Percentiles rank a stretch among this genome's conserved stretches.
Evolutionary conservation across 495 filamentous ascomycete species (phyloP).

Genomic region (Thermothielavioides terrestris): DNA sequence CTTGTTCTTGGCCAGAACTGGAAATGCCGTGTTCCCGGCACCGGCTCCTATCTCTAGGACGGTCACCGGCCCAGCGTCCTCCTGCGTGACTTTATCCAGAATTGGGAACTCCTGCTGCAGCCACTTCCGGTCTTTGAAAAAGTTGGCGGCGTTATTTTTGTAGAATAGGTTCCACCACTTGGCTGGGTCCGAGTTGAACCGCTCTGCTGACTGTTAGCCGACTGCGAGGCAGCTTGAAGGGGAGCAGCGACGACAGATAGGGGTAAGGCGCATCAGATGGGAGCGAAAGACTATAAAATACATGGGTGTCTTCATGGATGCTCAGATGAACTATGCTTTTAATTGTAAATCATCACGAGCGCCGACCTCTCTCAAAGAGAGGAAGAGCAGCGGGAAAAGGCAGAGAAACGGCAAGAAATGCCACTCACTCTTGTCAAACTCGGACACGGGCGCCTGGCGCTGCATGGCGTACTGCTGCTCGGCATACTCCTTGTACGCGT

Average conservation of each 20-base stretch:
- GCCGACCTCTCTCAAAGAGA: constrained; percentile 1
- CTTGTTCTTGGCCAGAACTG: constrained; percentile 68
- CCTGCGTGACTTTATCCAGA: constrained; percentile 56
- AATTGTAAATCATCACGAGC: constrained; percentile 47
- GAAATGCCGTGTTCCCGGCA: constrained; percentile 93
- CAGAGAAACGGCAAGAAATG: constrained; percentile 6
- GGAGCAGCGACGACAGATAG: constrained; percentile 3
- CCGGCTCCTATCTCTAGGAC: constrained; percentile 91
- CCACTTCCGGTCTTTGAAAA: constrained; percentile 99
- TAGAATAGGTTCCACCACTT: constrained; percentile 98
- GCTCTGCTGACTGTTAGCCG: constrained; percentile 39
- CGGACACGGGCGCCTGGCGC: constrained; percentile 69
- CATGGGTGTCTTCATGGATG: constrained; percentile 43
- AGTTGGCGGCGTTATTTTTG: constrained; percentile 86
- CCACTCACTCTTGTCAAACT: constrained; percentile 69
- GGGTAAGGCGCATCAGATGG: constrained; percentile 43
- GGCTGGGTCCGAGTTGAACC: constrained; percentile 81
- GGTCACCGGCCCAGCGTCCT: constrained; percentile 50
- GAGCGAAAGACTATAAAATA: constrained; percentile 52
- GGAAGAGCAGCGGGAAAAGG: neutral
- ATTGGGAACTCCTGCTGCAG: constrained; percentile 89
- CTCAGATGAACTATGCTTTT: constrained; percentile 59
- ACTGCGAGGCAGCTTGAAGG: constrained; percentile 2
- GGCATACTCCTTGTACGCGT: constrained; percentile 72
- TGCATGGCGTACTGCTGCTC: constrained; percentile 74